Percentiles rank a stretch among this genome's conserved stretches.
Evolutionary conservation across 352 stramenopile species (phyloP).

Genomic region (Phytophthora ramorum): DNA sequence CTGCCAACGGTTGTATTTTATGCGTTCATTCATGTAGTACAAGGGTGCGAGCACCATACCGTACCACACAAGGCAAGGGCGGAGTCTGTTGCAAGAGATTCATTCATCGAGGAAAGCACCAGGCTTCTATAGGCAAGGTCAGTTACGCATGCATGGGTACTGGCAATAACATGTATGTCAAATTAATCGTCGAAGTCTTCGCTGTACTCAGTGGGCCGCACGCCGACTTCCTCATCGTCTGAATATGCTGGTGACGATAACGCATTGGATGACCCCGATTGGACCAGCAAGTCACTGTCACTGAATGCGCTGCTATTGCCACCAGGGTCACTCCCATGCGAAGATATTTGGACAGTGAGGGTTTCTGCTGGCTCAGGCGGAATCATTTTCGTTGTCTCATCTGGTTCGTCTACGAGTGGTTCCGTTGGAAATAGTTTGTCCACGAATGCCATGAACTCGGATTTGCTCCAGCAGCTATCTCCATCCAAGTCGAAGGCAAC

Average conservation of each 20-base stretch:
- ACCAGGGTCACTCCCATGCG: neutral
- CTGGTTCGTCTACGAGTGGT: conserved; percentile 3
- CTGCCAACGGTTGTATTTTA: conserved; percentile 68
- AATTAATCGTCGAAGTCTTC: conserved; percentile 58
- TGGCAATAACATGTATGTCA: conserved; percentile 2
- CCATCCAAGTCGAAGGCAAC: conserved; percentile 60
- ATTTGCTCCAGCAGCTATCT: conserved; percentile 60
- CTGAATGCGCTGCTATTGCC: conserved; percentile 28
- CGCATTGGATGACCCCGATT: conserved; percentile 24
- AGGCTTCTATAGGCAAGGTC: conserved; percentile 49
- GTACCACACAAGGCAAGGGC: conserved; percentile 40
- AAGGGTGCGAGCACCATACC: conserved; percentile 70
- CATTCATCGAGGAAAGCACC: conserved; percentile 37
- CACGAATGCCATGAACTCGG: conserved; percentile 60
- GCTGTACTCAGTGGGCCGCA: conserved; percentile 50
- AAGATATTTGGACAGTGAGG: neutral
- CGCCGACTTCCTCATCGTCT: conserved; percentile 15
- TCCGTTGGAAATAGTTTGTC: conserved; percentile 40
- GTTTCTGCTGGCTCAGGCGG: neutral
- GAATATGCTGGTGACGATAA: conserved; percentile 25
- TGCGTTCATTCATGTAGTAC: conserved; percentile 65
- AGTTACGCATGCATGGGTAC: neutral
- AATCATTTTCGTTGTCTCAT: neutral
- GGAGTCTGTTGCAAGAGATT: conserved; percentile 16
- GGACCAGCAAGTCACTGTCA: conserved; percentile 25